Conservation (phyloP, 257 asterid species). For the Eustoma russellianum region DNA sequence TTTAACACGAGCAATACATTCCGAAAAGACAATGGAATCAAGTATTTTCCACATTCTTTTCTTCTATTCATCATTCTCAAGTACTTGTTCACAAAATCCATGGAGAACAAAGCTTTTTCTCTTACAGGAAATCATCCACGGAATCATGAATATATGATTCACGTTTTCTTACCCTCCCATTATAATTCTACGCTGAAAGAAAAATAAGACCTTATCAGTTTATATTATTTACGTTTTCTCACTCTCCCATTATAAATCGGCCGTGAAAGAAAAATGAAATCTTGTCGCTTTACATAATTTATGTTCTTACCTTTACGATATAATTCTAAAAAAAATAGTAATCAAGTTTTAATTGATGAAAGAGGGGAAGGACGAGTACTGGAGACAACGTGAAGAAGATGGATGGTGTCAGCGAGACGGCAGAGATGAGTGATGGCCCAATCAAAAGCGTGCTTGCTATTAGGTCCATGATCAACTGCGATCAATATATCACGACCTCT, state of each 20-base stretch:
- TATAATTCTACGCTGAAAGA: too few species aligned
- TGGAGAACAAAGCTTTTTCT: conserved; percentile 23
- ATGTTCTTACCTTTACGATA: too few species aligned
- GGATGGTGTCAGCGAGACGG: conserved; percentile 84
- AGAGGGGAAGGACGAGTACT: conserved; percentile 17
- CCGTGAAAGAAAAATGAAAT: too few species aligned
- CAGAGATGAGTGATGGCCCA: conserved; percentile 84
- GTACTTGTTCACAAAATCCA: conserved; percentile 26
- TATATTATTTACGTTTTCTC: too few species aligned
- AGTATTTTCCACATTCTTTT: conserved; percentile 8
- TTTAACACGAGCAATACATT: conserved; percentile 18
- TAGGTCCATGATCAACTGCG: conserved; percentile 88
- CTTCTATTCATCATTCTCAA: conserved; percentile 18
- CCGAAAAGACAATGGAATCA: not conserved
- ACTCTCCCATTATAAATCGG: not conserved
- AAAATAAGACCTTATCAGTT: too few species aligned
- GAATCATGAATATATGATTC: too few species aligned
- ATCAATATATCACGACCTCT: conserved; percentile 79
- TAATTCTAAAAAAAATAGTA: not conserved
- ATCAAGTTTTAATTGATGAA: too few species aligned
- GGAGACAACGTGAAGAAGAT: conserved; percentile 69
- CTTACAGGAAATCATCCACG: conserved; percentile 5
- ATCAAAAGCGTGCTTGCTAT: conserved; percentile 91
- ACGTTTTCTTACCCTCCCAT: too few species aligned
- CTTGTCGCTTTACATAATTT: too few species aligned